A percentile compares a stretch with the other conserved stretches of the same genome.
Conservation (phyloP, 2,329 filamentous ascomycete species). For the Zasmidium citrigriseum region DNA sequence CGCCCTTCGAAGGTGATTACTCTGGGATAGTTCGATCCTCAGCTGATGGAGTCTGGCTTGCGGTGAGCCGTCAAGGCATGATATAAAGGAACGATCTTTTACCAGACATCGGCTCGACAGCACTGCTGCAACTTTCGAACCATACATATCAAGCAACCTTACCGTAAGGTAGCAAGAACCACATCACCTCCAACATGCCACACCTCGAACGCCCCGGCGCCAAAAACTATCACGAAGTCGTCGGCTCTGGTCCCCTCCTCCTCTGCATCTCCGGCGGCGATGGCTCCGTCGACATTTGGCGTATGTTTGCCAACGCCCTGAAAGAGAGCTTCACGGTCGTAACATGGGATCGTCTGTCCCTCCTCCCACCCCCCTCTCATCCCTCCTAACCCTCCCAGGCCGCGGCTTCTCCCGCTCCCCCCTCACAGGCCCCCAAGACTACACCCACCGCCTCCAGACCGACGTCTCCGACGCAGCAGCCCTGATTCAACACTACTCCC, state of each 20-base stretch:
- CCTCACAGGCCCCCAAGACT: conserved; percentile 26
- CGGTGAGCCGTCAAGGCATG: no score
- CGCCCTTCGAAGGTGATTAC: neutral
- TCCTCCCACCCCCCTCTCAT: neutral
- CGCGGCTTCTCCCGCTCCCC: conserved; percentile 23
- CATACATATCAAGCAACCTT: no score
- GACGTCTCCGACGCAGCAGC: conserved; percentile 35
- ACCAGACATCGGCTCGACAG: no score
- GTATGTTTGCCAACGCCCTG: conserved; percentile 24
- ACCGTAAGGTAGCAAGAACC: no score
- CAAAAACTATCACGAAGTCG: conserved; percentile 31
- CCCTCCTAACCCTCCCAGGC: conserved; percentile 5
- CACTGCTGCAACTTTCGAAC: no score
- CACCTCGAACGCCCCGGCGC: conserved; percentile 31
- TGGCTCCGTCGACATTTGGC: conserved; percentile 31
- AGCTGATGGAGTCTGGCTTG: no score
- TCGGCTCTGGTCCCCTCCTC: conserved; percentile 34
- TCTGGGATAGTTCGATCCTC: no score
- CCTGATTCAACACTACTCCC: conserved; percentile 19
- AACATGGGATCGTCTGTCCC: conserved; percentile 14
- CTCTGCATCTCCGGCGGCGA: conserved; percentile 37
- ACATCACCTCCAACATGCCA: conserved; percentile 5
- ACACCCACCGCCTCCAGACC: conserved; percentile 27
- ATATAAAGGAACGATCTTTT: no score
- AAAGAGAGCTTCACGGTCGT: conserved; percentile 31